Percentiles rank a stretch among this genome's conserved stretches.
phyloP scores from a whole-genome alignment of 495 filamentous ascomycete species.

The Pyrenula aspistea region DNA sequence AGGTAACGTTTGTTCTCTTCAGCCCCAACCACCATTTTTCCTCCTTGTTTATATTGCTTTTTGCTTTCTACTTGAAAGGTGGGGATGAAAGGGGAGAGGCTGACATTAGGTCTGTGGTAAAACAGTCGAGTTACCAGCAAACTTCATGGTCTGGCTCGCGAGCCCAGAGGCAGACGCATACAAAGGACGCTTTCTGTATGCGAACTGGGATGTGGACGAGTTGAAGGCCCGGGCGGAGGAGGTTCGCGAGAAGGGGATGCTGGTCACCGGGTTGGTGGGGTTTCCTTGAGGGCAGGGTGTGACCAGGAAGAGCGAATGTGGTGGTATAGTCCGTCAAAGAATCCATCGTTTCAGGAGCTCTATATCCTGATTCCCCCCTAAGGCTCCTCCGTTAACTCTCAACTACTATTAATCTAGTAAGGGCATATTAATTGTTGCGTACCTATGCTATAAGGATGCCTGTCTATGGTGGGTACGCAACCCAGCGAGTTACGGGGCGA shows the following conservation, averaged over 20 bases:
- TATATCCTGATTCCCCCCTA: no score
- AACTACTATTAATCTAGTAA: no score
- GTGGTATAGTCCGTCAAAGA: neutral
- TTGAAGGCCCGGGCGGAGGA: conserved; percentile 38
- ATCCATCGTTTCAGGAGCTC: no score
- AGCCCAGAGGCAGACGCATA: conserved; percentile 26
- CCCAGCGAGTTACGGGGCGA: no score
- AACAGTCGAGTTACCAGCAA: neutral
- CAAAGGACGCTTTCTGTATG: conserved; percentile 26
- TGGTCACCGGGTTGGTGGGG: neutral
- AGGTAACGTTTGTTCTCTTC: conserved; percentile 9
- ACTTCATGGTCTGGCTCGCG: conserved; percentile 27
- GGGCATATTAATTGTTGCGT: no score
- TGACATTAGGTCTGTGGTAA: neutral
- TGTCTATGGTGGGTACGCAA: no score
- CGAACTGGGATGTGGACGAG: conserved; percentile 41
- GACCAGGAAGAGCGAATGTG: no score
- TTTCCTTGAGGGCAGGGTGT: neutral
- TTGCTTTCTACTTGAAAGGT: conserved; percentile 1
- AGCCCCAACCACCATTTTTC: conserved; percentile 4
- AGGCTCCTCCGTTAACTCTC: no score
- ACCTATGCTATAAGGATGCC: no score
- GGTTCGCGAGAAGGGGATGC: conserved; percentile 19
- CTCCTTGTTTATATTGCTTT: conserved; percentile 7
- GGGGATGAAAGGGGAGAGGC: conserved; percentile 1